phyloP scores from a whole-genome alignment of 257 asterid species.

The Fraxinus pennsylvanica region DNA sequence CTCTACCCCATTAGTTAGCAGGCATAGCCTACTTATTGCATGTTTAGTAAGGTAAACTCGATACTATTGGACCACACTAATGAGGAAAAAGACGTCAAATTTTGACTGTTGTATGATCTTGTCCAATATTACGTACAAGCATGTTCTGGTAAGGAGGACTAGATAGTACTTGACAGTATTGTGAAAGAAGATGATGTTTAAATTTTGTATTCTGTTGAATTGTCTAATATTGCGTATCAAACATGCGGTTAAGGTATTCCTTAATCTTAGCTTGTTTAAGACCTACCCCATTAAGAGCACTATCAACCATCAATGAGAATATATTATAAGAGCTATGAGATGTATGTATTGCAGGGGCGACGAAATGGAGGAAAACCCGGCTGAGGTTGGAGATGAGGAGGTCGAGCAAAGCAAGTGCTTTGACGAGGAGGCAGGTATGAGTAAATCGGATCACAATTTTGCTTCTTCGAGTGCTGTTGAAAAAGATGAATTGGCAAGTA shows the following conservation, averaged over 20 bases:
- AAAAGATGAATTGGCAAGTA: slow-evolving; percentile 8
- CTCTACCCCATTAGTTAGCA: not conserved
- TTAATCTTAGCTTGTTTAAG: not conserved
- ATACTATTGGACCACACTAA: not conserved
- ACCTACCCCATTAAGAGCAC: not conserved
- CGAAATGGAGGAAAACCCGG: slow-evolving; percentile 34
- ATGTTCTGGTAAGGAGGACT: not conserved
- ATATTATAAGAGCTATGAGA: not conserved
- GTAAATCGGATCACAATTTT: slow-evolving; percentile 23
- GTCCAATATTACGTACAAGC: not conserved
- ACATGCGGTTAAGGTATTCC: not conserved
- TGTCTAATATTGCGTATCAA: not conserved
- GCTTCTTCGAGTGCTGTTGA: slow-evolving; percentile 38
- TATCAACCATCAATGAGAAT: not conserved
- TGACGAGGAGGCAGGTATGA: slow-evolving; percentile 51
- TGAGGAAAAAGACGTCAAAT: not conserved
- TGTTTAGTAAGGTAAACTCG: not conserved
- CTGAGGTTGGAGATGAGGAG: slow-evolving; percentile 58
- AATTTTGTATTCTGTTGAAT: too few species aligned
- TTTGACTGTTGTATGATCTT: not conserved
- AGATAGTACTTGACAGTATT: not conserved
- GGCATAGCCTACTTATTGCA: not conserved
- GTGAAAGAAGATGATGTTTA: not conserved
- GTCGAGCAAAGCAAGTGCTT: slow-evolving; percentile 43
- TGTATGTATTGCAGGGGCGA: slow-evolving; percentile 46